phyloP scores from a whole-genome alignment of 1,284 basidiomycete genomes.

The Malassezia slooffiae region DNA sequence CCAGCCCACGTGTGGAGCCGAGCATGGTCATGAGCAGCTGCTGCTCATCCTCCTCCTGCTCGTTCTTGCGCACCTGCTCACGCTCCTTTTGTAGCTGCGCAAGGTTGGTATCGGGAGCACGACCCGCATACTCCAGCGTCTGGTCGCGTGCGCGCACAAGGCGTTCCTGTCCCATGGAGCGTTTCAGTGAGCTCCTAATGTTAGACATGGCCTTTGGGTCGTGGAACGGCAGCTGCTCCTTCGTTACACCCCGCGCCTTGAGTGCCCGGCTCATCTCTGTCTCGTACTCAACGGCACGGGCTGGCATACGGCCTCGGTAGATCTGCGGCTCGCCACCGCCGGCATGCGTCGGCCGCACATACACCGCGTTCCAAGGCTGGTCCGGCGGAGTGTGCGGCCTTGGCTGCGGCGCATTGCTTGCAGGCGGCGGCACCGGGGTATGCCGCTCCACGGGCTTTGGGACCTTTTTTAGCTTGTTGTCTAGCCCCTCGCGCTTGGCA shows the following conservation, averaged over 20 bases:
- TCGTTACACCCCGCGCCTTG: constrained; percentile 19
- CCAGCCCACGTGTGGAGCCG: constrained; percentile 25
- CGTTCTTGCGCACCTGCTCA: not conserved
- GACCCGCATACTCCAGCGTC: not conserved
- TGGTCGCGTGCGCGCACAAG: constrained; percentile 1
- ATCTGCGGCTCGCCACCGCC: constrained; percentile 5
- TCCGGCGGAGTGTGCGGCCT: constrained; percentile 28
- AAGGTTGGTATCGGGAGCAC: too few relatives aligned
- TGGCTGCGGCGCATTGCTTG: not conserved
- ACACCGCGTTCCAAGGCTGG: constrained; percentile 36
- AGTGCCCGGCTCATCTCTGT: constrained; percentile 19
- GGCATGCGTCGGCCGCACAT: constrained; percentile 25
- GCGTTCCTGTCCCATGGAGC: not conserved
- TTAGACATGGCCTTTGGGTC: constrained; percentile 49
- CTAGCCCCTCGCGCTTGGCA: constrained; percentile 24
- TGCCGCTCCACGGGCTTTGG: constrained; percentile 5
- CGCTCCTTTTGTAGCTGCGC: not conserved
- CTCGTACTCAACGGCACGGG: not conserved
- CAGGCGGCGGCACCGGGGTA: too few relatives aligned
- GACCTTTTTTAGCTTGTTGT: constrained; percentile 18
- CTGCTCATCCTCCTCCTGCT: not conserved
- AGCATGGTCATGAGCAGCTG: not conserved
- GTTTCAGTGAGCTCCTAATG: constrained; percentile 2
- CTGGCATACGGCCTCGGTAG: not conserved
- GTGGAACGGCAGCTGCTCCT: constrained; percentile 28